Evolutionary conservation across 768 basidiomycete species (phyloP).

Genomic region (Leccinum ochraceum): DNA sequence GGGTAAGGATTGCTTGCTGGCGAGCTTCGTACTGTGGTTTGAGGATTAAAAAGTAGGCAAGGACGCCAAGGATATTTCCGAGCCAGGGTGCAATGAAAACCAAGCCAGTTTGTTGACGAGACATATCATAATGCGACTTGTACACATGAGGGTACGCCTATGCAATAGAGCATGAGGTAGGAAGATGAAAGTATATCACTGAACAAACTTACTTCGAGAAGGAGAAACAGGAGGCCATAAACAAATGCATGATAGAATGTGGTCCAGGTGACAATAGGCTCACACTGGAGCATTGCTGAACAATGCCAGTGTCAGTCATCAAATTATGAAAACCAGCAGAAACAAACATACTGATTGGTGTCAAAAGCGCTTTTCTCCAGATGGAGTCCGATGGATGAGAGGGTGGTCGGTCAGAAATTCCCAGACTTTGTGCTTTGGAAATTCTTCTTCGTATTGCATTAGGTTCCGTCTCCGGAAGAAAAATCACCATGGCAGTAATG

Average conservation of each 20-base stretch:
- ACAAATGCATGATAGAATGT: constrained; percentile 26
- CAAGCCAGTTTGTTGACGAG: constrained; percentile 21
- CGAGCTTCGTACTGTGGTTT: constrained; percentile 25
- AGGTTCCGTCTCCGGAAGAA: constrained; percentile 25
- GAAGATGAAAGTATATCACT: not conserved
- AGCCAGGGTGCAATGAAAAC: constrained; percentile 26
- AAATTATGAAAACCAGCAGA: not conserved
- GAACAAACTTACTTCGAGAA: constrained; percentile 21
- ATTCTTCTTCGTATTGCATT: constrained; percentile 20
- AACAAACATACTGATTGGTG: constrained; percentile 19
- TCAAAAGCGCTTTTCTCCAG: constrained; percentile 16
- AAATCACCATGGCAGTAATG: constrained; percentile 16
- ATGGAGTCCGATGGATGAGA: not conserved
- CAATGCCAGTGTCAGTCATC: not conserved
- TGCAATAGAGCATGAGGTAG: not conserved
- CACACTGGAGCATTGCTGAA: constrained; percentile 21
- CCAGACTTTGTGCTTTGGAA: constrained; percentile 2
- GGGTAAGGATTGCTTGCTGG: constrained; percentile 13
- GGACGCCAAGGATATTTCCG: constrained; percentile 26
- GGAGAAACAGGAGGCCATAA: constrained; percentile 27
- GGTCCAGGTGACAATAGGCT: constrained; percentile 29
- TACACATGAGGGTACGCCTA: constrained; percentile 26
- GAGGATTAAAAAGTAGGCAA: constrained; percentile 23
- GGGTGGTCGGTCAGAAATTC: not conserved
- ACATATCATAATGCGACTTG: constrained; percentile 22